Conservation (phyloP, 768 basidiomycete genomes). For the Leccinum uliginosum region DNA sequence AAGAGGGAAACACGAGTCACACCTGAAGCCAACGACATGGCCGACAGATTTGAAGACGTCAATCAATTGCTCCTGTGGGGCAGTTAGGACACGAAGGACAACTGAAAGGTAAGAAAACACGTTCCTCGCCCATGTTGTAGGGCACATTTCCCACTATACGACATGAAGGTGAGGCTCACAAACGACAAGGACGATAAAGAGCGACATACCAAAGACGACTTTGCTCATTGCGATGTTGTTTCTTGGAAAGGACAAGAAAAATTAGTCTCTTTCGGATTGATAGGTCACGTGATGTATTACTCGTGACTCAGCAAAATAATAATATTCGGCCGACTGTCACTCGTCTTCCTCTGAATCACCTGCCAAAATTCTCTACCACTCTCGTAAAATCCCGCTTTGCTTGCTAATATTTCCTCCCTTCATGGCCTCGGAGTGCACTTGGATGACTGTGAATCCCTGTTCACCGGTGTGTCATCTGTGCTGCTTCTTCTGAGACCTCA, state of each 20-base stretch:
- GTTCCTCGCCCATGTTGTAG: constrained; percentile 79
- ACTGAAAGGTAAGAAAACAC: constrained; percentile 7
- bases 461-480: too few relatives aligned
- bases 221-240: constrained; percentile 47
- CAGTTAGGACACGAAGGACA: constrained; percentile 4
- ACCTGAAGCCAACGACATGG: constrained; percentile 88
- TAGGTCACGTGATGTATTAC: background rate
- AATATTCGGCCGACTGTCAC: background rate
- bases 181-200: background rate
- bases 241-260: background rate
- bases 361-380: constrained; percentile 2
- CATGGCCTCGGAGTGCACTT: background rate
- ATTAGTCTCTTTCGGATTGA: background rate
- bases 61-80: constrained; percentile 67
- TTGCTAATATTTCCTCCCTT: background rate
- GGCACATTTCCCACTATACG: constrained; percentile 79
- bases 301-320: background rate
- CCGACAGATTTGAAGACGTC: constrained; percentile 88
- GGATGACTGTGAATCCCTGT: background rate
- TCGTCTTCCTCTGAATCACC: background rate
- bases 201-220: constrained; percentile 63
- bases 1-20: background rate
- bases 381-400: background rate
- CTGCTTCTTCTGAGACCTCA: background rate
- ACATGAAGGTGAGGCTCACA: constrained; percentile 1